phyloP scores from a whole-genome alignment of 495 filamentous ascomycete species.

The Penicillium herquei region DNA sequence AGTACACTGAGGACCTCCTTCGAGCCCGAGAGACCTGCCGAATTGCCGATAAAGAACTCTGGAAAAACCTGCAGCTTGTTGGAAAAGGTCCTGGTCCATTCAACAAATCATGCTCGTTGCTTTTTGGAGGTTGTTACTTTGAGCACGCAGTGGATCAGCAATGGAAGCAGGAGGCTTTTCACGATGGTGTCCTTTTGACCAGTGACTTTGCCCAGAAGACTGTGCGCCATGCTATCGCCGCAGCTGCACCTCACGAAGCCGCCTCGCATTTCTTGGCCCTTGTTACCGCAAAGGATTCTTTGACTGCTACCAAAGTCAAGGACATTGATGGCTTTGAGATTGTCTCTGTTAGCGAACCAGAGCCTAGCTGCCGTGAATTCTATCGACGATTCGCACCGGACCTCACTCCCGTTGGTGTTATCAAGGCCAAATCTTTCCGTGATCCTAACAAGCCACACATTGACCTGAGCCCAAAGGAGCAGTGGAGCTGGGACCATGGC shows the following conservation, averaged over 20 bases:
- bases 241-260: slow-evolving; percentile 39
- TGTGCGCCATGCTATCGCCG: slow-evolving; percentile 42
- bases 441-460: slow-evolving; percentile 36
- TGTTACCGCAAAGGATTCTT: slow-evolving; percentile 5
- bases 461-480: slow-evolving; percentile 46
- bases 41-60: slow-evolving; percentile 63
- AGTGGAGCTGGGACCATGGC: slow-evolving; percentile 25
- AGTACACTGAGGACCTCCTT: slow-evolving; percentile 60
- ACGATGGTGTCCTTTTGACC: not conserved
- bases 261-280: slow-evolving; percentile 28
- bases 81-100: slow-evolving; percentile 66
- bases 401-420: slow-evolving; percentile 42
- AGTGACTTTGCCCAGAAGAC: slow-evolving; percentile 37
- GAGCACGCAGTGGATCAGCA: not conserved
- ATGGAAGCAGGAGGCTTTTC: not conserved
- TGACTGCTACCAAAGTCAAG: slow-evolving; percentile 36
- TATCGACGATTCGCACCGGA: slow-evolving; percentile 41
- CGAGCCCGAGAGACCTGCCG: slow-evolving; percentile 67
- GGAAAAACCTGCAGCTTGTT: slow-evolving; percentile 49
- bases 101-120: slow-evolving; percentile 63
- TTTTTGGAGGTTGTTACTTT: slow-evolving; percentile 53
- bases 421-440: slow-evolving; percentile 42
- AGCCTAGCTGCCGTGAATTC: slow-evolving; percentile 35
- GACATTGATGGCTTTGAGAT: slow-evolving; percentile 59
- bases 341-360: slow-evolving; percentile 40